Evolutionary conservation across 2,329 filamentous ascomycete species (phyloP).

Genomic region (Apiospora kogelbergensis): DNA sequence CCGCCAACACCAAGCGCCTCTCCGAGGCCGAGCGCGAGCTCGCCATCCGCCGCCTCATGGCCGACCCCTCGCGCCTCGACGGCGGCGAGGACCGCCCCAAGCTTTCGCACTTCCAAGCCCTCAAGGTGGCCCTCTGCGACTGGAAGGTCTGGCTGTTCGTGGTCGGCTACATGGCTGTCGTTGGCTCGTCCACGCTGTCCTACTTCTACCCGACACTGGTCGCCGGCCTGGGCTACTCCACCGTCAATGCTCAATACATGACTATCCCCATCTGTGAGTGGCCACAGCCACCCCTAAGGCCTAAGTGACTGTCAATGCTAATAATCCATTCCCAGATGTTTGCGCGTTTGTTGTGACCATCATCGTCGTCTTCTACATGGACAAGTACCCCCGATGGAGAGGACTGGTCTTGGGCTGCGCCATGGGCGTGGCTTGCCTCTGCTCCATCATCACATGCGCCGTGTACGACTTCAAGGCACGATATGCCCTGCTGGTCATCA

Average conservation of each 20-base stretch:
- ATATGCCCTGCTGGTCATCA: conserved; percentile 55
- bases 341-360: conserved; percentile 44
- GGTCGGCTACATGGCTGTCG: conserved; percentile 42
- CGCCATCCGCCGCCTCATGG: conserved; percentile 23
- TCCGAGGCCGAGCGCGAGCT: not conserved
- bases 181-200: conserved; percentile 44
- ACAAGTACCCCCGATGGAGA: conserved; percentile 44
- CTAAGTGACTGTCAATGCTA: not conserved
- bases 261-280: conserved; percentile 45
- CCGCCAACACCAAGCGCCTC: conserved; percentile 38
- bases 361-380: conserved; percentile 46
- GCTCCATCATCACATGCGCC: conserved; percentile 39
- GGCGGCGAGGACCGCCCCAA: conserved; percentile 65
- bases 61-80: conserved; percentile 58
- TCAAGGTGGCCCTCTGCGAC: conserved; percentile 35
- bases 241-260: conserved; percentile 50
- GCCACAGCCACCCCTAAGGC: conserved; percentile 39
- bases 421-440: conserved; percentile 41
- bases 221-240: conserved; percentile 48
- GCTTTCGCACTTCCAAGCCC: conserved; percentile 19
- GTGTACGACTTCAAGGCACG: conserved; percentile 52
- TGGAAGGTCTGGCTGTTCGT: conserved; percentile 41
- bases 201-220: conserved; percentile 49
- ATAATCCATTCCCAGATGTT: not conserved
- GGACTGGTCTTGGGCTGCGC: conserved; percentile 49